phyloP scores from a whole-genome alignment of 441 rosid species.

The Euphorbia schlechtendalii region DNA sequence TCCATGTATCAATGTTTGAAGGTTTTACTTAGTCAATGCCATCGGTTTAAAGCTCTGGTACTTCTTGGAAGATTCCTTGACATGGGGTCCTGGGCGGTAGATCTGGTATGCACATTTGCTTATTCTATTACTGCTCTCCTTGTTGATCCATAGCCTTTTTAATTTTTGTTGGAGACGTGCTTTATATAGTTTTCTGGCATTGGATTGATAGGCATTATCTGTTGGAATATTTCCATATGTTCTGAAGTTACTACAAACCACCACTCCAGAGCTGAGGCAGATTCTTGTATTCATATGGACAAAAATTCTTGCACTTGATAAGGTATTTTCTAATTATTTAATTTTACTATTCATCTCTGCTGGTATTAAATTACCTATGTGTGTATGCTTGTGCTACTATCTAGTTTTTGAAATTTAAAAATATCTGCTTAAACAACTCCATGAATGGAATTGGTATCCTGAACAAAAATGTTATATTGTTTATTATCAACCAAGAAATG shows the following conservation, averaged over 20 bases:
- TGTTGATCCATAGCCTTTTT: slow-evolving; percentile 15
- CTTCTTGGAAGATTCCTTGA: slow-evolving; percentile 98
- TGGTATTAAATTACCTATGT: neutral
- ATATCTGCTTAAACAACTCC: neutral
- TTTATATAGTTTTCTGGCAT: slow-evolving; percentile 10
- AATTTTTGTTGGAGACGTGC: slow-evolving; percentile 13
- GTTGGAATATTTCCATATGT: slow-evolving; percentile 99
- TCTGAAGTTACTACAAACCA: slow-evolving; percentile 89
- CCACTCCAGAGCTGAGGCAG: slow-evolving; percentile 89
- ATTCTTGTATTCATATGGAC: slow-evolving; percentile 99
- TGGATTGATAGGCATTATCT: slow-evolving; percentile 67
- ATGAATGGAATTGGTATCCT: neutral
- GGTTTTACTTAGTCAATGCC: slow-evolving; percentile 98
- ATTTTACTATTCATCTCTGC: neutral
- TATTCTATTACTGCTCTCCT: slow-evolving; percentile 13
- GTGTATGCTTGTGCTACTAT: neutral
- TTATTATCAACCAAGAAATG: neutral
- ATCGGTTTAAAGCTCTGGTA: slow-evolving; percentile 93
- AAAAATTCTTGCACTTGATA: slow-evolving; percentile 96
- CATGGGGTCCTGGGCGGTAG: slow-evolving; percentile 99
- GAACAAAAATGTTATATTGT: neutral
- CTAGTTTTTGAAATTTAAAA: neutral
- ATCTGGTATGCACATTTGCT: slow-evolving; percentile 51
- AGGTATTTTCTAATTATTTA: slow-evolving; percentile 31
- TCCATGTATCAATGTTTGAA: slow-evolving; percentile 22